These are phyloP conservation scores for Tricholoma sp. DNA, from an alignment of 768 basidiomycete genomes.

Conservation along the genomic window DNA sequence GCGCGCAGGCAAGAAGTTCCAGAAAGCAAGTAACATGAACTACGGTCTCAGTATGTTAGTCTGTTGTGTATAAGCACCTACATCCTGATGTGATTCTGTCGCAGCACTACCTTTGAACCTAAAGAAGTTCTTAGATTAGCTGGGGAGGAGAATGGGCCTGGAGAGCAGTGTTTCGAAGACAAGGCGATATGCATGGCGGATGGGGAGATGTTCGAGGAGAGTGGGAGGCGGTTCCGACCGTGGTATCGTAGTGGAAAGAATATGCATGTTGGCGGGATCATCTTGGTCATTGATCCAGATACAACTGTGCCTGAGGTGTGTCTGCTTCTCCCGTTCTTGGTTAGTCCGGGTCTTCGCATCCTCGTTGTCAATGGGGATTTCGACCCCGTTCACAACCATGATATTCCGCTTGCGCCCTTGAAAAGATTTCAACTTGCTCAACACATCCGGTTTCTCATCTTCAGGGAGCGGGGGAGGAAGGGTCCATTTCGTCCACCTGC, in stretches of 20 bases:
- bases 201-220: slow-evolving; percentile 66
- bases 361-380: slow-evolving; percentile 33
- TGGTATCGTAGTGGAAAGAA: slow-evolving; percentile 75
- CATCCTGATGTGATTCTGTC: neutral
- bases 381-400: slow-evolving; percentile 34
- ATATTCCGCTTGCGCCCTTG: no score
- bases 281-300: slow-evolving; percentile 79
- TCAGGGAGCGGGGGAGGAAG: no score
- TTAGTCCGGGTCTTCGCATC: neutral
- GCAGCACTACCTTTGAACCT: slow-evolving; percentile 50
- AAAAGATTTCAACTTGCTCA: no score
- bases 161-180: slow-evolving; percentile 59
- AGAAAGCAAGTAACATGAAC: slow-evolving; percentile 82
- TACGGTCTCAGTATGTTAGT: slow-evolving; percentile 44
- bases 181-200: slow-evolving; percentile 67
- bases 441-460: no score
- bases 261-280: slow-evolving; percentile 70
- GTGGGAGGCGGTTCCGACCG: no score
- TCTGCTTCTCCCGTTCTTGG: no score
- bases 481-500: no score
- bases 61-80: neutral
- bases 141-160: slow-evolving; percentile 33
- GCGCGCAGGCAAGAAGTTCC: slow-evolving; percentile 80
- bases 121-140: slow-evolving; percentile 43
- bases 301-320: slow-evolving; percentile 73